Evolutionary conservation across 2,329 filamentous ascomycete species (phyloP).

Genomic region (Orbilia javanica): DNA sequence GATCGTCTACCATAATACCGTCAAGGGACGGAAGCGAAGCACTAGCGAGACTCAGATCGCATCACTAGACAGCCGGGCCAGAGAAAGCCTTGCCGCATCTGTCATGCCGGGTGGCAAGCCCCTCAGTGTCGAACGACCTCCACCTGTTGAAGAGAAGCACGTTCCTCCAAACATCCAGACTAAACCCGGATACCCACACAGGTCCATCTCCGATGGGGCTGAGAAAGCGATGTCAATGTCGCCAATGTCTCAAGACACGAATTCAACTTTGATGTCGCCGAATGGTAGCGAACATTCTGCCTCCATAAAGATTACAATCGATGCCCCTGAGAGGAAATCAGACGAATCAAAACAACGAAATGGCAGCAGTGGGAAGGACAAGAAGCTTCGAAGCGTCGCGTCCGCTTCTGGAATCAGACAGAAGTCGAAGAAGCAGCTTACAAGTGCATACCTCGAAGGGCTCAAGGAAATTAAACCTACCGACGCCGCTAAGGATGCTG

Average conservation of each 20-base stretch:
- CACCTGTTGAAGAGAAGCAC: slow-evolving; percentile 44
- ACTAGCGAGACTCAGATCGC: slow-evolving; percentile 71
- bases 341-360: slow-evolving; percentile 53
- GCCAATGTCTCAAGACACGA: slow-evolving; percentile 51
- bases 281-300: slow-evolving; percentile 52
- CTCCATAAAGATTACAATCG: slow-evolving; percentile 50
- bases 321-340: slow-evolving; percentile 47
- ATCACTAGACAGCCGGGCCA: slow-evolving; percentile 70
- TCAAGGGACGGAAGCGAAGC: slow-evolving; percentile 62
- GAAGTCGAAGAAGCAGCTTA: slow-evolving; percentile 87
- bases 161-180: slow-evolving; percentile 54
- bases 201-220: slow-evolving; percentile 49
- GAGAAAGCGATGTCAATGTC: slow-evolving; percentile 56
- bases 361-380: slow-evolving; percentile 38
- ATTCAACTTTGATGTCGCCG: slow-evolving; percentile 48
- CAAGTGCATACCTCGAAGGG: slow-evolving; percentile 91
- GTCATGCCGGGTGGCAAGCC: slow-evolving; percentile 52
- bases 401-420: slow-evolving; percentile 63
- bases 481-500: slow-evolving; percentile 85
- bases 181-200: slow-evolving; percentile 35
- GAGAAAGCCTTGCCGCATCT: slow-evolving; percentile 40
- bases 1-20: slow-evolving; percentile 51
- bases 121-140: slow-evolving; percentile 43
- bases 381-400: slow-evolving; percentile 52
- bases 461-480: slow-evolving; percentile 82